These are phyloP conservation scores for Neofusicoccum kwambonambiense DNA, from an alignment of 2,329 filamentous ascomycete species.

Conservation along the genomic window DNA sequence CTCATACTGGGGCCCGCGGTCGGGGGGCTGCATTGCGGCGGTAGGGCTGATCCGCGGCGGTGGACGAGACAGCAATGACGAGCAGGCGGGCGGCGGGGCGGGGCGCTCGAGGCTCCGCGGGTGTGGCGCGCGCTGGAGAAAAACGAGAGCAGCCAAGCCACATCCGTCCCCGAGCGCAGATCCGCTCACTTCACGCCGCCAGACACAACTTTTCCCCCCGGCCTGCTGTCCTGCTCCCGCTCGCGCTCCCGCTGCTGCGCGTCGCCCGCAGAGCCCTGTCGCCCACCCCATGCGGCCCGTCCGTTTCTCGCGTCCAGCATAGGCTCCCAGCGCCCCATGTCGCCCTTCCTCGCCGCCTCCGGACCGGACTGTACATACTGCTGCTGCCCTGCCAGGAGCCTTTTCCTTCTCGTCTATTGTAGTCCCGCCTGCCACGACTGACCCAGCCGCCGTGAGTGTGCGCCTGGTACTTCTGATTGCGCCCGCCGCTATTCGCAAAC, in stretches of 20 bases:
- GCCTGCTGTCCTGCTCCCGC: not conserved
- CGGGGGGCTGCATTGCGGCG: not conserved
- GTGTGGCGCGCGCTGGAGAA: conserved; percentile 4
- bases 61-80: not conserved
- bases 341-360: not conserved
- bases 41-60: not conserved
- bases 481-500: not conserved
- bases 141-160: not conserved
- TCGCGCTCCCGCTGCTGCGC: not conserved
- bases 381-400: not conserved
- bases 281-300: not conserved
- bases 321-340: conserved; percentile 1
- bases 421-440: not conserved
- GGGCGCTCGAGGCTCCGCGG: not conserved
- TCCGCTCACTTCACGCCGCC: no score
- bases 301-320: not conserved
- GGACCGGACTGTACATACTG: conserved; percentile 1
- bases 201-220: not conserved
- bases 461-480: not conserved
- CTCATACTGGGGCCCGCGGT: conserved; percentile 65
- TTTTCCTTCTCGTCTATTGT: conserved; percentile 17
- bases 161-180: not conserved
- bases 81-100: not conserved
- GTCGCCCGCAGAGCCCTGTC: not conserved
- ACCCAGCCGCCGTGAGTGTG: not conserved